phyloP scores from a whole-genome alignment of 2,329 filamentous ascomycete genomes.

The Colletotrichum tofieldiae region DNA sequence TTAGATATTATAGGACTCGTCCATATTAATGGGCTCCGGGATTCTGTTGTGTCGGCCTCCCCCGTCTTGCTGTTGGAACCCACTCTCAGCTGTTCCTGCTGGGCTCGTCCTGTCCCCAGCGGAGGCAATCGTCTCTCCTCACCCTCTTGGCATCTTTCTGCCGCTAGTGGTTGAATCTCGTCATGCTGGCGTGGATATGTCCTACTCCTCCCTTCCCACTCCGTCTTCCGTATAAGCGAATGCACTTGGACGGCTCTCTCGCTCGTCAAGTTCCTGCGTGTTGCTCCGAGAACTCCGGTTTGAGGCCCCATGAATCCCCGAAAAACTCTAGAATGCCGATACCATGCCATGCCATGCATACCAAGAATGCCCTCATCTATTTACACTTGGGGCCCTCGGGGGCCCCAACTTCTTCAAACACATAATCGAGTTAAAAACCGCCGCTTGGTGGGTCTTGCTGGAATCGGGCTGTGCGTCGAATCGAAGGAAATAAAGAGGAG shows the following conservation, averaged over 20 bases:
- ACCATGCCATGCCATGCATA: constrained; percentile 65
- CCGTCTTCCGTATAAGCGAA: constrained; percentile 60
- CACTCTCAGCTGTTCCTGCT: constrained; percentile 36
- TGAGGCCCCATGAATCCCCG: constrained; percentile 56
- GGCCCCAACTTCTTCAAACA: constrained; percentile 50
- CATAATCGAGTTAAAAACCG: constrained; percentile 44
- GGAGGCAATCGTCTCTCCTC: constrained; percentile 41
- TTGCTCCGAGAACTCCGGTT: constrained; percentile 64
- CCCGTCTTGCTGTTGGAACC: constrained; percentile 32
- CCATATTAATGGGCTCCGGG: constrained; percentile 42
- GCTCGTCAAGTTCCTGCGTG: constrained; percentile 51
- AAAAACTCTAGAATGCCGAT: constrained; percentile 64
- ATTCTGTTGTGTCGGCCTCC: constrained; percentile 37
- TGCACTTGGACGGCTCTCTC: constrained; percentile 51
- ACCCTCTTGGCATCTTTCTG: constrained; percentile 43
- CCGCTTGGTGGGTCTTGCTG: constrained; percentile 42
- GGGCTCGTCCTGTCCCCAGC: constrained; percentile 38
- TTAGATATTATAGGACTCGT: constrained; percentile 50
- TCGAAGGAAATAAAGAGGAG: constrained; percentile 44
- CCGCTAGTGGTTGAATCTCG: constrained; percentile 34
- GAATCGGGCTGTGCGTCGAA: constrained; percentile 47
- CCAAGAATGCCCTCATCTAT: constrained; percentile 66
- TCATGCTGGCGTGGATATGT: constrained; percentile 41
- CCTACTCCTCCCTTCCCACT: constrained; percentile 38
- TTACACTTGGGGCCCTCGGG: constrained; percentile 58